Conservation (phyloP, 2,329 filamentous ascomycete species). For the Fusarium sp. region DNA sequence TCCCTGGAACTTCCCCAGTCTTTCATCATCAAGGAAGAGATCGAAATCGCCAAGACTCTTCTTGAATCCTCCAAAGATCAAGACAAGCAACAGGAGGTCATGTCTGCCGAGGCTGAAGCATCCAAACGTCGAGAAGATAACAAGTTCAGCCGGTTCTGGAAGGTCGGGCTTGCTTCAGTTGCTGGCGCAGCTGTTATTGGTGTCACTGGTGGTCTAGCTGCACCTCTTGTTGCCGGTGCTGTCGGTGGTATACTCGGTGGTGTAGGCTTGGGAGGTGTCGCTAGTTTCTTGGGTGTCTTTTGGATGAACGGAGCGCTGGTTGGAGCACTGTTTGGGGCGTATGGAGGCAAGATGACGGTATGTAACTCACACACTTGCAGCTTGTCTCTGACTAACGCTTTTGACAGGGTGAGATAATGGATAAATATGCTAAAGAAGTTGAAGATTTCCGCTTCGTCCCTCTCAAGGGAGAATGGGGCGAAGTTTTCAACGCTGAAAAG, state of each 20-base stretch:
- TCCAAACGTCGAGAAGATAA: slow-evolving; percentile 77
- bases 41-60: slow-evolving; percentile 77
- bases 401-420: slow-evolving; percentile 77
- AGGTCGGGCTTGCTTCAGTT: slow-evolving; percentile 87
- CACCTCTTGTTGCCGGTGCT: slow-evolving; percentile 85
- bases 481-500: slow-evolving; percentile 29
- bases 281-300: slow-evolving; percentile 84
- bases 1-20: slow-evolving; percentile 70
- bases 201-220: slow-evolving; percentile 88
- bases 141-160: slow-evolving; percentile 79
- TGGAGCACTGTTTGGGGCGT: slow-evolving; percentile 87
- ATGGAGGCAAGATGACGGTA: slow-evolving; percentile 77
- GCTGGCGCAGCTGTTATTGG: slow-evolving; percentile 92
- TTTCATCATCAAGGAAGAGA: slow-evolving; percentile 74
- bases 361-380: slow-evolving; percentile 10
- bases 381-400: slow-evolving; percentile 22
- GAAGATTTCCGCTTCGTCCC: slow-evolving; percentile 84
- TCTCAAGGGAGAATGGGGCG: slow-evolving; percentile 61
- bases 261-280: slow-evolving; percentile 84
- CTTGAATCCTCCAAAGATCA: slow-evolving; percentile 68
- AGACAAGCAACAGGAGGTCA: slow-evolving; percentile 53
- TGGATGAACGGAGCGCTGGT: slow-evolving; percentile 88
- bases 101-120: slow-evolving; percentile 80
- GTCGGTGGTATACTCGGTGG: slow-evolving; percentile 86
- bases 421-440: slow-evolving; percentile 86